These are phyloP conservation scores for Ophiognomonia clavigignenti-juglandacearum DNA, from an alignment of 2,329 filamentous ascomycete species.

Conservation along the genomic window DNA sequence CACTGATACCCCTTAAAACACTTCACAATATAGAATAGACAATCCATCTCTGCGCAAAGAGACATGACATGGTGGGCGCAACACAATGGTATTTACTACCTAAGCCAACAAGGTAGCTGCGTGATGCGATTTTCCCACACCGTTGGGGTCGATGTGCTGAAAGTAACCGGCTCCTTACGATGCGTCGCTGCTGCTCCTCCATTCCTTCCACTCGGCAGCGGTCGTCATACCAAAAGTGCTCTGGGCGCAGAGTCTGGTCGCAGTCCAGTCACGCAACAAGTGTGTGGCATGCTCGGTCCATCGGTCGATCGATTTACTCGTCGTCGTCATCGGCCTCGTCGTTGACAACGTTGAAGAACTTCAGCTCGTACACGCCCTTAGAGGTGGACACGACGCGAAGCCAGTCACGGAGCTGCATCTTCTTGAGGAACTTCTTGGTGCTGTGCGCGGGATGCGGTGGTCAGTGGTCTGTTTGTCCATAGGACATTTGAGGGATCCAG, in stretches of 20 bases:
- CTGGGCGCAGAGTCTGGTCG: neutral
- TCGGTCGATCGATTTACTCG: conserved; percentile 61
- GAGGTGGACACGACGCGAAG: conserved; percentile 97
- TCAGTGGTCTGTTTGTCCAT: conserved; percentile 2
- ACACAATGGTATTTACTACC: conserved; percentile 12
- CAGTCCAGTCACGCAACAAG: neutral
- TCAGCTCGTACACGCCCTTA: conserved; percentile 98
- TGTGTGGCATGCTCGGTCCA: neutral
- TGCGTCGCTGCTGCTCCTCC: neutral
- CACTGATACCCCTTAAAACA: conserved; percentile 6
- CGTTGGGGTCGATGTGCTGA: neutral
- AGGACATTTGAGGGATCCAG: neutral
- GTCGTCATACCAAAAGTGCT: conserved; percentile 1
- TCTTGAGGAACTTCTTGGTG: conserved; percentile 99
- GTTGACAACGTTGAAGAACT: conserved; percentile 99
- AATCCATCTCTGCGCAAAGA: neutral
- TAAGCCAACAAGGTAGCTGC: neutral
- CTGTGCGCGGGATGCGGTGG: conserved; percentile 39
- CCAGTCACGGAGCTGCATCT: conserved; percentile 99
- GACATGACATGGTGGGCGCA: conserved; percentile 4
- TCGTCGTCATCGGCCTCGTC: conserved; percentile 98
- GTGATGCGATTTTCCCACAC: neutral
- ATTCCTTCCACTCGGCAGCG: conserved; percentile 10
- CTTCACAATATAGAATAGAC: conserved; percentile 1
- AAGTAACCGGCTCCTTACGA: neutral